Evolutionary conservation across 306 rosid species (phyloP), one percentile per base, ranked within the genome.

Genomic region (Rubus idaeus): DNA sequence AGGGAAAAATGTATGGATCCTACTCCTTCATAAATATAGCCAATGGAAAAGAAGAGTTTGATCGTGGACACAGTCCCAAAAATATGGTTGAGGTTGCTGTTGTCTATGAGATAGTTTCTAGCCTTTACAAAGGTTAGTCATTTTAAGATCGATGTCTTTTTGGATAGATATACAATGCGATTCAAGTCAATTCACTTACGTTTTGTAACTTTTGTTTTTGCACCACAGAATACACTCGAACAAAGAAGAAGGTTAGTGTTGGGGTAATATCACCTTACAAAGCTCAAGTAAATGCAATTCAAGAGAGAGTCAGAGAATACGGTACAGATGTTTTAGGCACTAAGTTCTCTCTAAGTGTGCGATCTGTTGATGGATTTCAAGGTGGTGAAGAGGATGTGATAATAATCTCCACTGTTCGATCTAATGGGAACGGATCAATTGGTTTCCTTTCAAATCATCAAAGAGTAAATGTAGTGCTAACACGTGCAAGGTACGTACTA

Each of bases 341-440:
- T 3, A 50, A 53, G 20, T 90, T 88, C 73, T 70, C 76, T 71
- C 71, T 85, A 6, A 85, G 73, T 72, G 90, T 88, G 74, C 88
- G 86, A 4, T 78, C 92, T 3, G 80, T 90, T 11, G 96, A 88
- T 71, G 92, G 91, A 1, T 88, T 90, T 77, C 96, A 90, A 88
- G 92, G 92, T 0, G 89, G 90, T 2, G 96, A 90, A 44, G 86
- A 88, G 51, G 96, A 90, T 65, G 84, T 90, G 8, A 88, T 88
- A 35, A 75, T 84, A 39, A 81, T 84, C 46, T 81, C 85, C 0
- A 84, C 88, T 8, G 85, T 84, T 3, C 50, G 88, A 72, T 46
- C 78, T 67, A 81, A 84, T 52, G 52, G 14, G 8, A 55, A 46
- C 35, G 93, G 90, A 56, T 47, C 65, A 12, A 71, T 90, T 0